Percentiles rank a stretch among this genome's conserved stretches.
phyloP scores from a whole-genome alignment of 805 yeast genomes.

The Grigorovia humatica region DNA sequence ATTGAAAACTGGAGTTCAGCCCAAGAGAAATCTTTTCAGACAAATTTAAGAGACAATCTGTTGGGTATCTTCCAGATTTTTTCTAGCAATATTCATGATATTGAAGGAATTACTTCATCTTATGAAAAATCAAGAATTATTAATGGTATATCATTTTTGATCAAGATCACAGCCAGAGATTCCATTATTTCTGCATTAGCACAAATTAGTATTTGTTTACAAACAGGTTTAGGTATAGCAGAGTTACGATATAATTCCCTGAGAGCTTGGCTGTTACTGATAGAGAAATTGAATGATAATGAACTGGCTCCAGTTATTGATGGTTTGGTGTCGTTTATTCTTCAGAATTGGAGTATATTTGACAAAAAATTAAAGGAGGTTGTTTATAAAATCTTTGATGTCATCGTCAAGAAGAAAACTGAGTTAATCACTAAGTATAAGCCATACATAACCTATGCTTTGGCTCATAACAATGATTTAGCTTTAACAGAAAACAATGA shows the following conservation, averaged over 20 bases:
- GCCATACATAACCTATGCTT: conserved; percentile 50
- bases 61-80: conserved; percentile 70
- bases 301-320: conserved; percentile 61
- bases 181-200: conserved; percentile 63
- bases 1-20: conserved; percentile 17
- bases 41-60: conserved; percentile 46
- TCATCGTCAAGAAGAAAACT: conserved; percentile 16
- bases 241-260: conserved; percentile 54
- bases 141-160: conserved; percentile 61
- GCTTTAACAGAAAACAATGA: conserved; percentile 39
- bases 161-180: conserved; percentile 38
- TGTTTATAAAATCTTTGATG: conserved; percentile 43
- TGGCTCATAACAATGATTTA: conserved; percentile 52
- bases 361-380: conserved; percentile 37
- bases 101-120: conserved; percentile 60
- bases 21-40: conserved; percentile 28
- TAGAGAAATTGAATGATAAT: conserved; percentile 43
- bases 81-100: conserved; percentile 68
- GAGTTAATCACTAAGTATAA: conserved; percentile 14
- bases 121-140: conserved; percentile 63
- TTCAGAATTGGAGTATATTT: conserved; percentile 55
- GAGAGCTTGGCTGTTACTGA: conserved; percentile 56
- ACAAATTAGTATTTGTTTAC: conserved; percentile 78
- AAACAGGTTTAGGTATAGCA: conserved; percentile 57
- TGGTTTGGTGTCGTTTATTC: conserved; percentile 58